Evolutionary conservation across 768 basidiomycete genomes (phyloP), one percentile per base, ranked within the genome.

Genomic region (Leucosporidium yakuticum): DNA sequence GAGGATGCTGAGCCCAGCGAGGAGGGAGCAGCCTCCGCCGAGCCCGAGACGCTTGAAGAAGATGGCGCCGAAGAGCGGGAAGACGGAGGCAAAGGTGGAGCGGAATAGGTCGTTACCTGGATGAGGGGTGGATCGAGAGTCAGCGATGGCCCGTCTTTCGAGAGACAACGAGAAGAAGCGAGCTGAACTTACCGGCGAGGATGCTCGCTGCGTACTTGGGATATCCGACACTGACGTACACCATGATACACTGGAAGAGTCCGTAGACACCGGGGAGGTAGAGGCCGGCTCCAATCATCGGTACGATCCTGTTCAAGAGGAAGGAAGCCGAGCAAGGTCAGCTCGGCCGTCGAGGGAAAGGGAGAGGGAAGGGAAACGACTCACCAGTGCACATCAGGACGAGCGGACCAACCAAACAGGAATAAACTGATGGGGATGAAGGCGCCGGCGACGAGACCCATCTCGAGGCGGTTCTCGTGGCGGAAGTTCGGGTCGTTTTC

Each of bases 391-490:
- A 51, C 50, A 9, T 21, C 21, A 4, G 50, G 54, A 12, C 60
- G 65, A 1, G 76, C 66, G 0, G 76, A 69, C 79, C 78, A 79
- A 2, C 74, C 77, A 60, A 77, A 77, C 69, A 75, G 74, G 60
- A 77, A 70, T 2, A 77, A 67, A 25, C 65, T 63, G 63, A 74
- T 55, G 47, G 76, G 75, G 53, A 66, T 63, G 63, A 67, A 59
- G 5, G 60, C 48, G 19, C 61, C 56, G 0, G 67, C 71, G 63
- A 72, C 8, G 65, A 75, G 8, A 14, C 62, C 69, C 53, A 68
- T 20, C 39, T 65, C 51, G 57, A 74, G 58, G 34, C 69, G 64
- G 4, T 27, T 20, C 59, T 74, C 67, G 60, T 69, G 71, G 19
- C 62, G 47, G 9, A 53, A 25, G 27, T 60, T 25, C 2, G 64